These are phyloP conservation scores for Fraxinus paxiana DNA, from an alignment of 305 asterid species.

Conservation along the genomic window DNA sequence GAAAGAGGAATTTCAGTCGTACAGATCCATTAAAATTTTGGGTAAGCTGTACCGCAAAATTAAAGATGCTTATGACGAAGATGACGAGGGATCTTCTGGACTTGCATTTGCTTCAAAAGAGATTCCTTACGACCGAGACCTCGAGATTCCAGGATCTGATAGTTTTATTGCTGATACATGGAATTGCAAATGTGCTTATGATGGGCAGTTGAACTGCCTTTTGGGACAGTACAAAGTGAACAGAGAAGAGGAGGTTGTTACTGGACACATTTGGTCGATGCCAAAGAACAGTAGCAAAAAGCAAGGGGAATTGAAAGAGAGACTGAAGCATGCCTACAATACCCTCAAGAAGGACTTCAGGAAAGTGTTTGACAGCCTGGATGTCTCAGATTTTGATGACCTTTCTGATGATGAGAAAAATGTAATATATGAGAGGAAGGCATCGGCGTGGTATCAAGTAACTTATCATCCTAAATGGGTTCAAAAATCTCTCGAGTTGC, in stretches of 20 bases:
- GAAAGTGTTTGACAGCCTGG: slow-evolving; percentile 61
- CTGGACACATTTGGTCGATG: slow-evolving; percentile 93
- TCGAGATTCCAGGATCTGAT: slow-evolving; percentile 50
- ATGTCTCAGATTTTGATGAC: slow-evolving; percentile 34
- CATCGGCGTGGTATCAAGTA: slow-evolving; percentile 89
- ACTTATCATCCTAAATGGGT: slow-evolving; percentile 68
- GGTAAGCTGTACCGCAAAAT: slow-evolving; percentile 72
- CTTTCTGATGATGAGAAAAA: slow-evolving; percentile 60
- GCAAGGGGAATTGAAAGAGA: slow-evolving; percentile 75
- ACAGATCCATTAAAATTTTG: slow-evolving; percentile 53
- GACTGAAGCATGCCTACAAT: slow-evolving; percentile 68
- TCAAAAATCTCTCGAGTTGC: slow-evolving; percentile 42
- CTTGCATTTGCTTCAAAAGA: slow-evolving; percentile 21
- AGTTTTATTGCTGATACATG: slow-evolving; percentile 59
- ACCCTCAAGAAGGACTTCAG: slow-evolving; percentile 68
- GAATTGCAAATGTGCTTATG: slow-evolving; percentile 62
- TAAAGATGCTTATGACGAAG: slow-evolving; percentile 40
- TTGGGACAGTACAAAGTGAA: slow-evolving; percentile 71
- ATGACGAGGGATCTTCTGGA: slow-evolving; percentile 30
- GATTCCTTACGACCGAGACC: slow-evolving; percentile 54
- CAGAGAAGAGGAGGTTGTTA: slow-evolving; percentile 76
- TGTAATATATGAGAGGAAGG: slow-evolving; percentile 59
- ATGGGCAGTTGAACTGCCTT: slow-evolving; percentile 61
- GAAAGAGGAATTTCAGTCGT: slow-evolving; percentile 62
- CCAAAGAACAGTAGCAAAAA: slow-evolving; percentile 59